Evolutionary conservation across 305 asterid genomes (phyloP).

Genomic region (Plantago coronopus): DNA sequence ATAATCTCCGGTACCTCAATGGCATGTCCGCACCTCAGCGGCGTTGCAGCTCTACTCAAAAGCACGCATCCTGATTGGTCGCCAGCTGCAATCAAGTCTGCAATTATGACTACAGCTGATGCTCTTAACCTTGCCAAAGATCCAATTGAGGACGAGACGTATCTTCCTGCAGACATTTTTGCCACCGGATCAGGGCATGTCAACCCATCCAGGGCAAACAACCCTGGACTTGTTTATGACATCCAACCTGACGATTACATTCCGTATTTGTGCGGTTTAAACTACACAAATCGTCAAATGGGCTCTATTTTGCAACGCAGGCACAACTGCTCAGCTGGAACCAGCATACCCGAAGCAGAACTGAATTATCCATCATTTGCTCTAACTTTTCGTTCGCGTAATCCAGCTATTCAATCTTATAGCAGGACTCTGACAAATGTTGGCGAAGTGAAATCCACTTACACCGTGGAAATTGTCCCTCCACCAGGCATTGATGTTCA

Average conservation of each 20-base stretch:
- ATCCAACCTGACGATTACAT: conserved; percentile 34
- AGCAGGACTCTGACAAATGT: conserved; percentile 52
- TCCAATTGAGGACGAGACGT: conserved; percentile 37
- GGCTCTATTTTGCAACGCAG: conserved; percentile 20
- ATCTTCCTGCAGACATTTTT: conserved; percentile 30
- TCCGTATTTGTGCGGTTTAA: conserved; percentile 44
- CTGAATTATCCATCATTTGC: conserved; percentile 53
- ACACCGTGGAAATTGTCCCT: conserved; percentile 25
- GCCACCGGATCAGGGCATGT: conserved; percentile 58
- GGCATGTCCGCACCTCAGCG: conserved; percentile 70
- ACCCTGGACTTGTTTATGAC: conserved; percentile 54
- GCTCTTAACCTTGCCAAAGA: conserved; percentile 26
- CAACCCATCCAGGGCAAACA: conserved; percentile 39
- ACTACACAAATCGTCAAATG: conserved; percentile 34
- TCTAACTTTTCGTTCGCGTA: conserved; percentile 13
- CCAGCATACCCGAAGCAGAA: conserved; percentile 35
- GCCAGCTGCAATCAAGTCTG: conserved; percentile 54
- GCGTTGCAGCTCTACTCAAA: conserved; percentile 56
- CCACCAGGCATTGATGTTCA: conserved; percentile 33
- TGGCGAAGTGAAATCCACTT: conserved; percentile 29
- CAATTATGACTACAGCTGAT: conserved; percentile 62
- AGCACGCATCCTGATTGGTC: conserved; percentile 62
- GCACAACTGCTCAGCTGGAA: conserved; percentile 28
- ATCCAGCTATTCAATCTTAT: conserved; percentile 25
- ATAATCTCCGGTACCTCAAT: conserved; percentile 53